Base-by-base conservation (phyloP, 495 filamentous ascomycete genomes). In the Penicillium bovifimosum region DNA sequence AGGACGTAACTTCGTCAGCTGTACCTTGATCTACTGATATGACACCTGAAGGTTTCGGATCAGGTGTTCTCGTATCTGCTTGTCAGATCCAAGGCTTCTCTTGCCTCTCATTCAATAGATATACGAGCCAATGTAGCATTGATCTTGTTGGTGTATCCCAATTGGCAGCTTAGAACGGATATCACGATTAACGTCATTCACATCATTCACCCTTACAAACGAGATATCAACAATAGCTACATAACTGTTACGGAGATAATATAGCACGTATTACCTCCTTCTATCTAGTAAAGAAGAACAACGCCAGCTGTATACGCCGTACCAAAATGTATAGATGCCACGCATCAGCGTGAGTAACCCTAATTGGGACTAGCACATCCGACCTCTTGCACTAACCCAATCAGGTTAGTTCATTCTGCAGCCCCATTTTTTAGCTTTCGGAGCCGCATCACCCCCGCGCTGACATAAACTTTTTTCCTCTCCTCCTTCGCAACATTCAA, bases 401-500 rank as follows among this genome's bases (percentile, higher is more conserved):
- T 48, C 26, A 1, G 52, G 56, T 40, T 59, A 64, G 64, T 20
- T 11, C 26, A 2, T 32, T 41, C 47, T 59, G 62, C 58, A 54
- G 48, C 42, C 45, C 47, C 57, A 58, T 2, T 53, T 59, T 59
- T 69, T 70, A 70, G 61, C 60, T 64, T 74, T 70, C 70, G 71
- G 67, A 76, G 73, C 73, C 73, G 62, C 73, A 74, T 54, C 59
- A 50, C 59, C 59, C 54, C 60, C 53, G 54, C 60, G 53, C 58
- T 63, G 54, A 59, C 58, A 64, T 64, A 64, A 24, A 59, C 57
- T 66, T 61, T 45, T 49, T 61, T n/a, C n/a, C 52, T 24, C 41
- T 50, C 26, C 50, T 59, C 33, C 33, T 39, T 41, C 47, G 24
- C 60, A 39, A 28, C 40, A 32, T 27, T 11, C n/a, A 14, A 14